phyloP scores from a whole-genome alignment of 768 basidiomycete species.

The Myochromella boudieri region DNA sequence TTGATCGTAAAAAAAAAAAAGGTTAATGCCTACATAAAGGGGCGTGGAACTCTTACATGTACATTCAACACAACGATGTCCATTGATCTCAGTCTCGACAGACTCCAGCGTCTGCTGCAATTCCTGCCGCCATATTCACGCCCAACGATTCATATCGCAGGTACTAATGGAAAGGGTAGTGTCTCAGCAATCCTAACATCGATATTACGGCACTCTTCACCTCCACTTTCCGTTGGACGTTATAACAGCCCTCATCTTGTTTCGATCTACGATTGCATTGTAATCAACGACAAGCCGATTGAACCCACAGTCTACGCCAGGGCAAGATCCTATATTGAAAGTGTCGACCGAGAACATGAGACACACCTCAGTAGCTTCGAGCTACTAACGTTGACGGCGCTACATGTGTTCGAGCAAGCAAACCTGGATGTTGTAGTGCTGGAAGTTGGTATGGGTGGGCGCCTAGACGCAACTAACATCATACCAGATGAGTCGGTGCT shows the following conservation, averaged over 20 bases:
- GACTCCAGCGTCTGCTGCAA: constrained; percentile 51
- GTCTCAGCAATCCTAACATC: constrained; percentile 83
- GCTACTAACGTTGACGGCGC: constrained; percentile 78
- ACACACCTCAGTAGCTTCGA: constrained; percentile 76
- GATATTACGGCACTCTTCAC: constrained; percentile 56
- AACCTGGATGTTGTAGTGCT: constrained; percentile 81
- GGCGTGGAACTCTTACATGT: too few species aligned
- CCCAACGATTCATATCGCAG: constrained; percentile 88
- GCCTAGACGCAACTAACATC: constrained; percentile 90
- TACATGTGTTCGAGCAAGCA: constrained; percentile 67
- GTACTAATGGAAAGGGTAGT: constrained; percentile 97
- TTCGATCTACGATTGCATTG: constrained; percentile 72
- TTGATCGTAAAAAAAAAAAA: too few species aligned
- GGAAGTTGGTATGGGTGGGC: constrained; percentile 96
- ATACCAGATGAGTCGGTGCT: constrained; percentile 69
- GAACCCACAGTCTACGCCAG: constrained; percentile 42
- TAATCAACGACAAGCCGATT: constrained; percentile 60
- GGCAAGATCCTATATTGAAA: constrained; percentile 48
- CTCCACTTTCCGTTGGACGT: constrained; percentile 66
- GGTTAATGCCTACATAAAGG: too few species aligned
- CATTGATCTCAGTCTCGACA: constrained; percentile 67
- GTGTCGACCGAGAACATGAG: constrained; percentile 38
- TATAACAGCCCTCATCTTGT: constrained; percentile 95
- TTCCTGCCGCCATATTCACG: constrained; percentile 63
- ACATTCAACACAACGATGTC: too few species aligned